Conservation (phyloP, 345 rosid species). For the Camelina neglecta region DNA sequence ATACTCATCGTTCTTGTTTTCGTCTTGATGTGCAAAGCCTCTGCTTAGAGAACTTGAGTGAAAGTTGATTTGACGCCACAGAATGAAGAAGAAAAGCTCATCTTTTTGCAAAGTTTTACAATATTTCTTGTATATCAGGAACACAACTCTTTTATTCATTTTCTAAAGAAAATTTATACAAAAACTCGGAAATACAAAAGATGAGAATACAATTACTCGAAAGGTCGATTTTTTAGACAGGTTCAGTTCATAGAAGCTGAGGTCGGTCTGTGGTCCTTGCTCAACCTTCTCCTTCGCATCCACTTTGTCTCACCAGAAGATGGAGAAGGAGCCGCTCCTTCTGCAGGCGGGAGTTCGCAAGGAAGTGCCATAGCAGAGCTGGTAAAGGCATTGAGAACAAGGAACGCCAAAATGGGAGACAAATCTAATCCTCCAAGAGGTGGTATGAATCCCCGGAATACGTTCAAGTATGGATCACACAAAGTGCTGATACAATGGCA, state of each 20-base stretch:
- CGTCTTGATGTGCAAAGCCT: conserved; percentile 61
- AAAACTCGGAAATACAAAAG: conserved; percentile 31
- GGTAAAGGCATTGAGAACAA: conserved; percentile 80
- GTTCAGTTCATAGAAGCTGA: conserved; percentile 30
- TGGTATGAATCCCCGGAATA: conserved; percentile 93
- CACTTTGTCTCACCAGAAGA: conserved; percentile 62
- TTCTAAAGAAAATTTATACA: conserved; percentile 28
- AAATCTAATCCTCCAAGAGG: conserved; percentile 91
- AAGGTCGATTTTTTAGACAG: neutral
- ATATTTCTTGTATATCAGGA: conserved; percentile 14
- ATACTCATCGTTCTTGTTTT: conserved; percentile 70
- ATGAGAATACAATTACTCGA: conserved; percentile 22
- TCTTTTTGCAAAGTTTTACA: conserved; percentile 12
- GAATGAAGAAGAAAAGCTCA: neutral
- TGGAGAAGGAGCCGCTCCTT: conserved; percentile 30
- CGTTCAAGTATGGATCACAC: conserved; percentile 95
- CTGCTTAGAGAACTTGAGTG: conserved; percentile 22
- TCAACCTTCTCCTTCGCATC: conserved; percentile 61
- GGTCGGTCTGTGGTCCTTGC: conserved; percentile 34
- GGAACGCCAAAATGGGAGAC: conserved; percentile 84
- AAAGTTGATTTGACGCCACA: neutral
- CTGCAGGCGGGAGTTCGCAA: conserved; percentile 68
- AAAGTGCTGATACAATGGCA: conserved; percentile 58
- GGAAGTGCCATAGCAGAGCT: conserved; percentile 87
- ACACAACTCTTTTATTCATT: conserved; percentile 17